phyloP scores from a whole-genome alignment of 768 basidiomycete species.

The Hygrocybe coccinea region DNA sequence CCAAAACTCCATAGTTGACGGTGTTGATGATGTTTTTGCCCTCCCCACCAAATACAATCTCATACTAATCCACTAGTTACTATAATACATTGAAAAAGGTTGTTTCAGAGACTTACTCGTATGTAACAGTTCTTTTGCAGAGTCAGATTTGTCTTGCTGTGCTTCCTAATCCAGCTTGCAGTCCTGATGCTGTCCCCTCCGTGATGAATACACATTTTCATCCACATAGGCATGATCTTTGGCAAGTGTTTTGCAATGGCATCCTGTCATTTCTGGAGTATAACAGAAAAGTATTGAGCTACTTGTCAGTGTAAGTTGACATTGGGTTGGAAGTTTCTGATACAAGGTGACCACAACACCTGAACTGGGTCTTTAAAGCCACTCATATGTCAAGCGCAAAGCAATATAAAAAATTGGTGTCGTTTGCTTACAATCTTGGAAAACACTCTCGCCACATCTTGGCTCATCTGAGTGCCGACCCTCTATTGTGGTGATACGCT shows the following conservation, averaged over 20 bases:
- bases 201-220: constrained; percentile 18
- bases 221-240: too few species aligned
- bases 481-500: too few species aligned
- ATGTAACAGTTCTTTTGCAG: constrained; percentile 1
- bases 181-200: constrained; percentile 1
- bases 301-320: constrained; percentile 2
- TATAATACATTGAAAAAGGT: not conserved
- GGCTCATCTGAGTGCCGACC: not conserved
- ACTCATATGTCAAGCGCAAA: not conserved
- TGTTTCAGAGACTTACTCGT: constrained; percentile 4
- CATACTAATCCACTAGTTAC: not conserved
- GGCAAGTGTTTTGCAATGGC: constrained; percentile 9
- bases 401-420: not conserved
- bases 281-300: constrained; percentile 10
- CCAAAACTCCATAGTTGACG: not conserved
- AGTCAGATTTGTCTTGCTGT: not conserved
- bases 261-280: constrained; percentile 10
- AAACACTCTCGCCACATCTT: not conserved
- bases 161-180: not conserved
- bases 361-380: constrained; percentile 17
- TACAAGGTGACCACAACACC: constrained; percentile 11
- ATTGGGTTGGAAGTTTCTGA: constrained; percentile 1
- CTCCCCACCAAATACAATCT: not conserved
- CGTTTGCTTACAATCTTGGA: constrained; percentile 4
- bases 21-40: not conserved